These are phyloP conservation scores for Penicillium coprophilum DNA, from an alignment of 495 filamentous ascomycete species.

Conservation along the genomic window DNA sequence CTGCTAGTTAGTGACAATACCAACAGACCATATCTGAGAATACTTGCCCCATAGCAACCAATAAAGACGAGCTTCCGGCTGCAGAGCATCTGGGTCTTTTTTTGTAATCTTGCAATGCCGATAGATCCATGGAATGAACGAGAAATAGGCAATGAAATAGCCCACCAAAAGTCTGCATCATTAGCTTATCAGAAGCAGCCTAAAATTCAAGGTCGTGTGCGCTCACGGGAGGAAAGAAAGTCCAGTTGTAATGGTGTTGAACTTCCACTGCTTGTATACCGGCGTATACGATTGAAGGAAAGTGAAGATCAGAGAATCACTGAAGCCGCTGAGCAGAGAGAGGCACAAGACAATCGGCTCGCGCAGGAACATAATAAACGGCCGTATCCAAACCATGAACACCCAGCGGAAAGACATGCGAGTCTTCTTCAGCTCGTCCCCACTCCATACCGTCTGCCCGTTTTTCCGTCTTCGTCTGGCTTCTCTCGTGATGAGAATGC, in stretches of 20 bases:
- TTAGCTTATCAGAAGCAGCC: neutral
- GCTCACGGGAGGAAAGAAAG: constrained; percentile 59
- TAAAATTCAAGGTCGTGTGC: neutral
- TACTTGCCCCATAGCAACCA: constrained; percentile 48
- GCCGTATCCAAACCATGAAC: constrained; percentile 63
- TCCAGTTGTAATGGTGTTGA: constrained; percentile 54
- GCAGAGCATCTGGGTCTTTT: constrained; percentile 49
- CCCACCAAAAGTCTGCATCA: constrained; percentile 56
- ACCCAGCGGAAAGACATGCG: constrained; percentile 57
- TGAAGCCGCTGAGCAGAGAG: constrained; percentile 72
- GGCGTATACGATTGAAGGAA: constrained; percentile 67
- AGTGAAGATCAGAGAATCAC: constrained; percentile 79
- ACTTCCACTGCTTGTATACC: constrained; percentile 67
- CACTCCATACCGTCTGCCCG: constrained; percentile 60
- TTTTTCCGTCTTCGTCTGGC: constrained; percentile 61
- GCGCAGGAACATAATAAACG: constrained; percentile 76
- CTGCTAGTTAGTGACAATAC: neutral
- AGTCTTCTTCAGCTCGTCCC: constrained; percentile 55
- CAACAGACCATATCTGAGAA: neutral
- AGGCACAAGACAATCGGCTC: constrained; percentile 74
- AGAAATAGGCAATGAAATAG: constrained; percentile 62
- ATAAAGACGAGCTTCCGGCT: constrained; percentile 58
- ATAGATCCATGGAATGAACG: constrained; percentile 64
- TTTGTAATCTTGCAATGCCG: constrained; percentile 47
- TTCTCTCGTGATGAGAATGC: constrained; percentile 64